Evolutionary conservation across 306 rosid genomes (phyloP).

Genomic region (barrel medic (Medicago truncatula)): MtrunA17r5.0-ANR NC_053044.1:55034001-55034500

Average conservation of each 20-base stretch:
- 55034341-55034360: neutral
- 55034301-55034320: neutral
- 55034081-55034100: constrained; percentile 5
- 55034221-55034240: neutral
- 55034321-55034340: neutral
- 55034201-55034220: constrained; percentile 2
- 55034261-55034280: neutral
- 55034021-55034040: constrained; percentile 10
- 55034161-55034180: neutral
- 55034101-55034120: constrained; percentile 21
- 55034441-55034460: constrained; percentile 1
- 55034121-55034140: constrained; percentile 5
- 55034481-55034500: constrained; percentile 1
- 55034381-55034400: neutral
- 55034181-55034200: neutral
- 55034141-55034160: neutral
- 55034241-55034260: neutral
- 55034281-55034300: neutral
- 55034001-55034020: neutral
- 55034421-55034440: neutral
- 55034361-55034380: neutral
- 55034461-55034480: neutral
- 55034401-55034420: neutral
- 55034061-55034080: constrained; percentile 14
- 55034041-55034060: constrained; percentile 10